Evolutionary conservation across 768 basidiomycete species (phyloP).

Genomic region (Dioszegia hungarica): DNA sequence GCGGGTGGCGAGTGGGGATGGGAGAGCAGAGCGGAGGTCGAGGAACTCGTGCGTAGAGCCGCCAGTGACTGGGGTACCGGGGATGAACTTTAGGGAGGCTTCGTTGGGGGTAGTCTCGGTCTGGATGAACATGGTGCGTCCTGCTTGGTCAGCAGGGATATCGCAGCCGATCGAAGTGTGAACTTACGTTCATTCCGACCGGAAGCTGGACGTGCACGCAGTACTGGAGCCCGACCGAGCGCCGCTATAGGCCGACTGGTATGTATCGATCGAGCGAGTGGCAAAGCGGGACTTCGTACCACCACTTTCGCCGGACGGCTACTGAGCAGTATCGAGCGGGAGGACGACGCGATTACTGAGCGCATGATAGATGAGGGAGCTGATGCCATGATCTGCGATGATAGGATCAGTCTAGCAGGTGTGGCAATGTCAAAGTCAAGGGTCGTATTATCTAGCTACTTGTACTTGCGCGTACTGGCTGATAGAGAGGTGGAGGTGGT

Average conservation of each 20-base stretch:
- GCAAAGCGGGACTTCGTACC: background rate
- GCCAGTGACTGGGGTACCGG: slow-evolving; percentile 81
- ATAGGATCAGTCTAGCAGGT: background rate
- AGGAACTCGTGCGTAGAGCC: slow-evolving; percentile 88
- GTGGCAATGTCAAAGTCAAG: background rate
- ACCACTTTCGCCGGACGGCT: background rate
- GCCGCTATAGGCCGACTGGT: background rate
- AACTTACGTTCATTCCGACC: background rate
- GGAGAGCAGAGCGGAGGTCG: slow-evolving; percentile 74
- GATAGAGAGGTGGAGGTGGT: too few relatives aligned
- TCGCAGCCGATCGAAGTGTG: background rate
- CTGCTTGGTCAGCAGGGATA: slow-evolving; percentile 20
- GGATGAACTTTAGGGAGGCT: slow-evolving; percentile 96
- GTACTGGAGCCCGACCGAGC: background rate
- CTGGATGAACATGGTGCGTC: slow-evolving; percentile 92
- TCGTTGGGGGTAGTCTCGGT: slow-evolving; percentile 96
- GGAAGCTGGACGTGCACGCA: background rate
- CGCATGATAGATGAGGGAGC: background rate
- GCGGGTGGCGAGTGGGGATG: slow-evolving; percentile 89
- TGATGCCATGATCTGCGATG: background rate
- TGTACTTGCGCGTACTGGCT: background rate
- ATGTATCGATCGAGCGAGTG: slow-evolving; percentile 9
- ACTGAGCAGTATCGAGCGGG: background rate
- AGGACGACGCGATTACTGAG: slow-evolving; percentile 1
- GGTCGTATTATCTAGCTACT: background rate